Percentiles rank a stretch among this genome's conserved stretches.
phyloP scores from a whole-genome alignment of 1,284 basidiomycete species.

The Ceratobasidium sp. region DNA sequence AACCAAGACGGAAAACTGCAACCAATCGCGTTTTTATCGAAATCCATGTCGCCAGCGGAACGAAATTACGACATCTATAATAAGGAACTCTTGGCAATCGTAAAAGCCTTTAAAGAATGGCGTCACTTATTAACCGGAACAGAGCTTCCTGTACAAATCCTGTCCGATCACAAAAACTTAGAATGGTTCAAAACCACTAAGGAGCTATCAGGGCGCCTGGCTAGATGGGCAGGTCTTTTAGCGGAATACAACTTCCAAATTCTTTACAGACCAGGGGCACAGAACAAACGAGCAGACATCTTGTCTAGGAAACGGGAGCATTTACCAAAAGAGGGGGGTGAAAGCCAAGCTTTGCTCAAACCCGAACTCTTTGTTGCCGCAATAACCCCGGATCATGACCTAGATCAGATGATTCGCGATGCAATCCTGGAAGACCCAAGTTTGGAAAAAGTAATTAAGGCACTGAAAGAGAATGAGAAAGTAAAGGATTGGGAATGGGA shows the following conservation, averaged over 20 bases:
- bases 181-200: too few species aligned
- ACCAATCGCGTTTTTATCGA: conserved; percentile 12
- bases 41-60: not conserved
- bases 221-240: not conserved
- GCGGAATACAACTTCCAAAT: not conserved
- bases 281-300: not conserved
- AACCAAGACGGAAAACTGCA: not conserved
- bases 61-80: not conserved
- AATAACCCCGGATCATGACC: not conserved
- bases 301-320: not conserved
- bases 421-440: too few species aligned
- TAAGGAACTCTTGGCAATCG: not conserved
- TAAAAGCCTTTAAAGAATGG: not conserved
- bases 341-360: not conserved
- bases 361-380: not conserved
- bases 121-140: not conserved
- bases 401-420: too few species aligned
- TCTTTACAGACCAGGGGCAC: too few species aligned
- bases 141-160: not conserved
- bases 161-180: conserved; percentile 2
- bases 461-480: too few species aligned
- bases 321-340: not conserved
- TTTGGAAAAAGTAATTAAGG: too few species aligned
- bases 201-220: conserved; percentile 36
- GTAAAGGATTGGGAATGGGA: not conserved